Percentiles rank a stretch among this genome's conserved stretches.
Conservation (phyloP, 805 yeast genomes). For the Komagataella pastoris region DNA sequence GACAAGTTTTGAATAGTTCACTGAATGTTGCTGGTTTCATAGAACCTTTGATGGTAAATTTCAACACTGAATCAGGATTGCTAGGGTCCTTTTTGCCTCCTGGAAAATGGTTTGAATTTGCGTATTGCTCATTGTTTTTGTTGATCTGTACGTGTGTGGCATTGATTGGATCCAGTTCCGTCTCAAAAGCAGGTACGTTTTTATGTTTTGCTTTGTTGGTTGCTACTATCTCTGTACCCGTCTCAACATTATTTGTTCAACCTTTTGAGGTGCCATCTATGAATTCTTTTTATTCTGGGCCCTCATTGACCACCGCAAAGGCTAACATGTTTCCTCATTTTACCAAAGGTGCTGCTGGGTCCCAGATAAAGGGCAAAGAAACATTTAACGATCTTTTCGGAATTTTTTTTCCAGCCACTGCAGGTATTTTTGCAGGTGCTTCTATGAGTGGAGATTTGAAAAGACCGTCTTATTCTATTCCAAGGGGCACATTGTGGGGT, state of each 20-base stretch:
- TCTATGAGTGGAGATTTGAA: slow-evolving; percentile 93
- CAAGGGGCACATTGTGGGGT: slow-evolving; percentile 88
- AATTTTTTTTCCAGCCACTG: slow-evolving; percentile 94
- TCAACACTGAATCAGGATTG: slow-evolving; percentile 49
- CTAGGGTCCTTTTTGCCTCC: slow-evolving; percentile 44
- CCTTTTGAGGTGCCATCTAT: slow-evolving; percentile 48
- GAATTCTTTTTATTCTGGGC: slow-evolving; percentile 51
- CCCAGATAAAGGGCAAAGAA: slow-evolving; percentile 46
- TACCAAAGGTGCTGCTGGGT: slow-evolving; percentile 89
- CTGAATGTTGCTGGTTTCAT: slow-evolving; percentile 92
- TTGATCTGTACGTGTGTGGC: slow-evolving; percentile 66
- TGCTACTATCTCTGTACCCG: slow-evolving; percentile 72
- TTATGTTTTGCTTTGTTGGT: slow-evolving; percentile 52
- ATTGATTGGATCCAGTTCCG: slow-evolving; percentile 66
- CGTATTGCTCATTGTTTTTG: slow-evolving; percentile 60
- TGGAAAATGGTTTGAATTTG: slow-evolving; percentile 53
- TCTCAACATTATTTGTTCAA: slow-evolving; percentile 52
- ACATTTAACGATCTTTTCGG: slow-evolving; percentile 83
- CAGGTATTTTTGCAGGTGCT: slow-evolving; percentile 98
- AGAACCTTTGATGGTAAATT: slow-evolving; percentile 77
- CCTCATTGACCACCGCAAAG: slow-evolving; percentile 50
- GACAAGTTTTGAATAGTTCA: slow-evolving; percentile 86
- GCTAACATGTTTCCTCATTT: slow-evolving; percentile 68
- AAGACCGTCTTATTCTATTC: slow-evolving; percentile 81
- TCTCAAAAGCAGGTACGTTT: slow-evolving; percentile 70